Base-by-base conservation (phyloP, 2,329 filamentous ascomycete genomes). In the Chrysoporthe cubensis region DNA sequence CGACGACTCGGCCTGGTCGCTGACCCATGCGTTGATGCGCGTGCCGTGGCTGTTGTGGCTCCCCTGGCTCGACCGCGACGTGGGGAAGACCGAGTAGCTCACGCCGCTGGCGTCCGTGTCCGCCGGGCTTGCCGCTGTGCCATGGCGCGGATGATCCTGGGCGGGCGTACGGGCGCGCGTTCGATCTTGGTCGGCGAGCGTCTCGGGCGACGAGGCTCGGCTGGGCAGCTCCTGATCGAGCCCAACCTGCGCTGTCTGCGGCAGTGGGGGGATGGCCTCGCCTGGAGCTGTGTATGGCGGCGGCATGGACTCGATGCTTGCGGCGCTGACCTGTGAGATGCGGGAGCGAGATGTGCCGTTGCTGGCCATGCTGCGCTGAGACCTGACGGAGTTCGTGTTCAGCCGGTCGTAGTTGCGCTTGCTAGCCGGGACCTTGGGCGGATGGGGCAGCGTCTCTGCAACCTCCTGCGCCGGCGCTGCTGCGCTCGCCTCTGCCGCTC, bases 1-100 rank as follows among this genome's bases (percentile, higher is more conserved):
- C 0, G 58, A 5, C 21, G 61, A 4, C 8, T 59, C 58, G 37
- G 16, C 67, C 11, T 67, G 64, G 32, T 69, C 67, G 34, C 48
- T 58, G 21, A 66, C 57, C 67, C 67, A 66, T 7, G 67, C 67
- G 1, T 64, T 66, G 18, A 54, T 66, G 43, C 59, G 60, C 21
- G 34, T 62, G 32, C 66, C 66, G 13, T 40, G 37, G 58, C 60
- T 62, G 32, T 18, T 62, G 4, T 62, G 60, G 16, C 21, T 26
- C 2, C 32, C 54, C 13, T 64, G 61, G n/a, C 32, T 43, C 2
- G 18, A 37, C 34, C 61, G 65, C n/a, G 65, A 60, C 16, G 56
- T 37, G 14, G 62, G 62, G 32, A 65, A 65, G 1, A 42, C 48
- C 42, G 62, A 60, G 32, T 62, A 65, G 50, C 6, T 61, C 8